A percentile compares a stretch with the other conserved stretches of the same genome.
These are phyloP conservation scores for Saccharomycopsis crataegensis DNA, from an alignment of 1,139 yeast genomes.

Conservation along the genomic window DNA sequence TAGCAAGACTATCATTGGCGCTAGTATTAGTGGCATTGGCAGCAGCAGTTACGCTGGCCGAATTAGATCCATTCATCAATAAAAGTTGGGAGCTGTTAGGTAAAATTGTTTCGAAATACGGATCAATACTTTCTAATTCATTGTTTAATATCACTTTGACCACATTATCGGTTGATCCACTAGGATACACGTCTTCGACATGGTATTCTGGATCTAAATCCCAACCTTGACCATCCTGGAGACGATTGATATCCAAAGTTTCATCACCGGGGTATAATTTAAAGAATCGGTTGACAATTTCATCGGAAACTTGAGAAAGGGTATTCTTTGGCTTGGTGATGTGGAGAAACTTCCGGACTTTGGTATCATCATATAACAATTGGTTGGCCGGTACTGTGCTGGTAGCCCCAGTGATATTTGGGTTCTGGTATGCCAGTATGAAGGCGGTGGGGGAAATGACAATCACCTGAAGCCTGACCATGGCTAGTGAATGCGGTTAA, in stretches of 20 bases:
- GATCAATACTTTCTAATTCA: constrained; percentile 12
- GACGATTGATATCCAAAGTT: constrained; percentile 15
- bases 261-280: constrained; percentile 18
- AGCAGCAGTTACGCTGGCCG: not conserved
- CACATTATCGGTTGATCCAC: not conserved
- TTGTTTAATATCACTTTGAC: constrained; percentile 16
- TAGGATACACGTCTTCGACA: constrained; percentile 14
- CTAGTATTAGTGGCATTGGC: not conserved
- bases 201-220: constrained; percentile 19
- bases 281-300: constrained; percentile 15
- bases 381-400: not conserved
- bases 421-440: not conserved
- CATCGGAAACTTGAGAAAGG: constrained; percentile 10
- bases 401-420: not conserved
- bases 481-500: not conserved
- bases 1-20: not conserved
- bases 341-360: constrained; percentile 14
- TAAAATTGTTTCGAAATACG: not conserved
- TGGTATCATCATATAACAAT: not conserved
- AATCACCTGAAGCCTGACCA: constrained; percentile 8
- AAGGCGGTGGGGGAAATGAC: constrained; percentile 3
- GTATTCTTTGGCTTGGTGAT: constrained; percentile 6
- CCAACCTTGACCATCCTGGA: constrained; percentile 16
- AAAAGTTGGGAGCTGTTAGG: not conserved
- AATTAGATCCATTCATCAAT: too few relatives aligned